Conservation (phyloP, 139 green algal genomes). For the Bryopsis sp. region DNA sequence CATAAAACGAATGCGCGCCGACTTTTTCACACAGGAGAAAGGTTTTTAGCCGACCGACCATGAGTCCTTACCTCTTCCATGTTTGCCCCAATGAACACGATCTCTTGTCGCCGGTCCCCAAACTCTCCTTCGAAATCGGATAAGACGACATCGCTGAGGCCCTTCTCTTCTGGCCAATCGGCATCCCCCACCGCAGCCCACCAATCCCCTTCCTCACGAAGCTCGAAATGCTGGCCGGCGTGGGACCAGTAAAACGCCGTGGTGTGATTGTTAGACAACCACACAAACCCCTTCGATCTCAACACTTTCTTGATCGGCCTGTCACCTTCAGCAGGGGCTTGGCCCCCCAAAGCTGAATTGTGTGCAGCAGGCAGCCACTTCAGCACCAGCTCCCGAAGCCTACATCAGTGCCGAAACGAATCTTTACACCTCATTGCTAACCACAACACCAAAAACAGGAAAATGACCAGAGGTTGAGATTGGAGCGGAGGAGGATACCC, state of each 20-base stretch:
- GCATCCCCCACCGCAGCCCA: slow-evolving; percentile 63
- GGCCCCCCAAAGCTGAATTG: slow-evolving; percentile 56
- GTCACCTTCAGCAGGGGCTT: slow-evolving; percentile 32
- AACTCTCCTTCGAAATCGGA: slow-evolving; percentile 53
- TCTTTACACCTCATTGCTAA: no score
- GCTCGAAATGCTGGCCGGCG: slow-evolving; percentile 89
- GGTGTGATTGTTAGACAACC: slow-evolving; percentile 71
- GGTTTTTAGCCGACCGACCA: neutral
- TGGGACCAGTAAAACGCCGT: slow-evolving; percentile 86
- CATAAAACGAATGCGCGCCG: neutral
- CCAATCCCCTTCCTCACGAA: slow-evolving; percentile 78
- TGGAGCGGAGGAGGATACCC: neutral
- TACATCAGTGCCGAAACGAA: no score
- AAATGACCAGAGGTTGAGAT: neutral
- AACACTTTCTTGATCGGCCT: slow-evolving; percentile 78
- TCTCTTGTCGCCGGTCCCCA: slow-evolving; percentile 84
- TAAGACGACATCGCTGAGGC: slow-evolving; percentile 55
- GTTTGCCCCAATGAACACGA: slow-evolving; percentile 83
- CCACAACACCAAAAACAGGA: no score
- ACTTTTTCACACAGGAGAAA: neutral
- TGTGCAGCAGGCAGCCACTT: slow-evolving; percentile 72
- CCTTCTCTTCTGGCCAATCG: slow-evolving; percentile 60
- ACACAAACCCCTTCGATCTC: slow-evolving; percentile 90
- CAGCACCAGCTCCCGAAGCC: slow-evolving; percentile 72
- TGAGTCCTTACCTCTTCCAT: slow-evolving; percentile 58